Evolutionary conservation across 495 filamentous ascomycete genomes (phyloP).

Genomic region (Penicillium psychrofluorescens): DNA sequence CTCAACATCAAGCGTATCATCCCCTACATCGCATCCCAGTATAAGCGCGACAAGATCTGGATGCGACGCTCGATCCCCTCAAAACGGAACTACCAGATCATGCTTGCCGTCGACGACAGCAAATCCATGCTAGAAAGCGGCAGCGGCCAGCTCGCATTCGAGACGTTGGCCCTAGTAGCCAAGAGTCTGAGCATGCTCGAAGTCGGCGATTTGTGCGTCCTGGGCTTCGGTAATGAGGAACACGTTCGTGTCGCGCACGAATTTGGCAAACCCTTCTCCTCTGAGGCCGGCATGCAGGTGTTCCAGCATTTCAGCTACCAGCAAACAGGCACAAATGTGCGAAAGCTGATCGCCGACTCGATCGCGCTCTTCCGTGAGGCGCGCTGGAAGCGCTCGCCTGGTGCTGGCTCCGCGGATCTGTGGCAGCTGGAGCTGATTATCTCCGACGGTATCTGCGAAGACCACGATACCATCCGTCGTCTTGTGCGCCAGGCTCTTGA

Average conservation of each 20-base stretch:
- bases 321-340: constrained; percentile 78
- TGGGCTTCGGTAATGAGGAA: constrained; percentile 72
- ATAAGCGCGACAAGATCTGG: constrained; percentile 99
- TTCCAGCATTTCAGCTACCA: constrained; percentile 82
- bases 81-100: constrained; percentile 92
- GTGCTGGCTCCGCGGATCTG: constrained; percentile 62
- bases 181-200: constrained; percentile 85
- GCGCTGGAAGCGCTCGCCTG: constrained; percentile 46
- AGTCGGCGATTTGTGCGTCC: constrained; percentile 79
- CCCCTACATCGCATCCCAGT: constrained; percentile 92
- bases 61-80: constrained; percentile 86
- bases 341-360: constrained; percentile 64
- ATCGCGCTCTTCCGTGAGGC: constrained; percentile 78
- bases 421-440: constrained; percentile 95
- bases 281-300: constrained; percentile 72
- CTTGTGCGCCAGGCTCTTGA: constrained; percentile 82
- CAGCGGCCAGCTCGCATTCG: constrained; percentile 67
- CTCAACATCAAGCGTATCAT: constrained; percentile 99
- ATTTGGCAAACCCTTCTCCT: constrained; percentile 75
- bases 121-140: constrained; percentile 81
- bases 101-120: constrained; percentile 94
- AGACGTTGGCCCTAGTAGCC: constrained; percentile 83
- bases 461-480: constrained; percentile 73
- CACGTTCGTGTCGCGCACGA: constrained; percentile 82
- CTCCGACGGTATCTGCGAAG: constrained; percentile 86